Base-by-base conservation (phyloP, 23 red algal genomes). In the Chondrus crispus region DNA sequence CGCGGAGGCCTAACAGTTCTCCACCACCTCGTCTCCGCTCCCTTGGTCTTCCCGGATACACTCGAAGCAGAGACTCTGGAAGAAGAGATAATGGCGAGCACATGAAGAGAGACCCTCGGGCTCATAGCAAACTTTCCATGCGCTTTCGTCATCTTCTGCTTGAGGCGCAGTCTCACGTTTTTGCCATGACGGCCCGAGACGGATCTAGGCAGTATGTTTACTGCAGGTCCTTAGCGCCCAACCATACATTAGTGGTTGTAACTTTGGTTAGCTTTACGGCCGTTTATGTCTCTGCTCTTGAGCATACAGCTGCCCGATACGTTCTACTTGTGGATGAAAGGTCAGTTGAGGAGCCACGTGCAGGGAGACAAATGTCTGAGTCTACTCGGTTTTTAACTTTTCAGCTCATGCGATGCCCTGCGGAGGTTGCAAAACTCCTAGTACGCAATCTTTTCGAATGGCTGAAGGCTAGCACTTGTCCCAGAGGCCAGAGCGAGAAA, bases 201-300 rank as follows among this genome's bases (percentile, higher is more conserved):
- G 84, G 84, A 40, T 70, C 84, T 10, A 62, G 84, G 10, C 84
- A 88, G 49, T 88, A 88, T 66, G 84, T 63, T 14, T 88, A 68
- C 37, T 88, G 84, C 37, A 43, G 84, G 8, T 68, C 84, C 14
- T 53, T 88, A 26, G 73, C 84, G 5, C 12, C 62, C 45, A 43
- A 50, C 13, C 64, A 74, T 37, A 68, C 84, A 13, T 63, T 88
- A 16, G 84, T 88, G 30, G 62, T 88, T 38, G n/a, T 88, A 28
- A 40, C 84, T 6, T 40, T 14, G 30, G 58, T 39, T 32, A 58
- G 48, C 64, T 63, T 74, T 26, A 35, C 84, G 3, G 68, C 84
- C n/a, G 44, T 70, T 38, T 88, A 73, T 46, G 84, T 88, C 30
- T 88, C 62, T 37, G 84, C 84, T 10, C 22, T 88, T 20, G 84